Evolutionary conservation across 768 basidiomycete genomes (phyloP), one percentile per base, ranked within the genome.

Genomic region (Exidia glandulosa): DNA sequence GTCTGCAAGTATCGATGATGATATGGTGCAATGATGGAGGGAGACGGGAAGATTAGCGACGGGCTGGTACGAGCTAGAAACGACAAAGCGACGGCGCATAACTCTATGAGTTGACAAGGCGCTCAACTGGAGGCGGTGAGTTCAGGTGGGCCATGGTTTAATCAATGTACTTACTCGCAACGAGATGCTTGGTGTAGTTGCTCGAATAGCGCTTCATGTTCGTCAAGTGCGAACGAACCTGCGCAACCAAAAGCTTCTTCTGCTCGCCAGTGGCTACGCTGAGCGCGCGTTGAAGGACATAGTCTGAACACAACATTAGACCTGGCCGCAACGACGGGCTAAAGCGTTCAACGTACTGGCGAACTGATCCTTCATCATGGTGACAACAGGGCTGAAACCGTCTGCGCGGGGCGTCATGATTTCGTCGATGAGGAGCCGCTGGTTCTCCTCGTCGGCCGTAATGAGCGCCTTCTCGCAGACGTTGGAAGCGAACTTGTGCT

Each of bases 401-500:
- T 90, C 86, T 31, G 77, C 74, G 62, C 79, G 80, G 13, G 79
- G 74, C 2, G 74, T 70, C 74, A 95, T 81, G 59, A 97, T 83
- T 71, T 96, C 94, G 30, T 90, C 84, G 61, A 97, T 83, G 47
- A 97, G 74, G 34, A 72, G 69, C 9, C 79, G 80, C 50, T 91
- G 85, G 62, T 79, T 85, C 10, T 86, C 84, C 0, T 77, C 33
- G 58, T 83, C 80, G 1, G 88, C 83, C 33, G 78, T 83, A 31
- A 84, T 70, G 34, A 95, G 78, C 4, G 91, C 92, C 72, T 92
- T 94, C 74, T 95, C 94, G 70, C 88, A 89, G 23, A 97, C 95
- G 67, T 99, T 98, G 4, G 94, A 96, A 4, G 92, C 94, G 67
- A 90, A 95, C 69, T 95, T 95, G 70, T 92, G 91, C 57, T 85